Conservation (phyloP, 768 basidiomycete species). For the Aureoboletus auriporus region DNA sequence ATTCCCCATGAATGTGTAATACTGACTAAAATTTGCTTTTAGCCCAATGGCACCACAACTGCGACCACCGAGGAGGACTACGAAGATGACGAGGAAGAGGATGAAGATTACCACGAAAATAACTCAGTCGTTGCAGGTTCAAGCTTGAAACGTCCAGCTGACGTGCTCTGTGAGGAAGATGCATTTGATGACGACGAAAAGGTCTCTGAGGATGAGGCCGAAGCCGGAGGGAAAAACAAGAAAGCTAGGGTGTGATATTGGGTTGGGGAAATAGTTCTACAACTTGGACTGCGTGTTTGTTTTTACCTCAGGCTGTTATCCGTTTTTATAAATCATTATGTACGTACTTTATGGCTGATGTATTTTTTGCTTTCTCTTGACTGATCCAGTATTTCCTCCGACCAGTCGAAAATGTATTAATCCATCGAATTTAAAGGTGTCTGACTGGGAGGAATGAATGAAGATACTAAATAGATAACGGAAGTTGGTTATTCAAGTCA, state of each 20-base stretch:
- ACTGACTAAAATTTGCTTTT: background rate
- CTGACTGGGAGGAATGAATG: too few species aligned
- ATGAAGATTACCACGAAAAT: constrained; percentile 15
- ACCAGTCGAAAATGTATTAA: too few species aligned
- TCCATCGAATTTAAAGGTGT: too few species aligned
- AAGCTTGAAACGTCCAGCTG: too few species aligned
- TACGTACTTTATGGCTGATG: too few species aligned
- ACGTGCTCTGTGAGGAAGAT: constrained; percentile 17
- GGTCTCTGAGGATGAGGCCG: background rate
- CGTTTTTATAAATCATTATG: constrained; percentile 18
- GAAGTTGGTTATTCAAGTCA: too few species aligned
- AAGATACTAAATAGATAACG: too few species aligned
- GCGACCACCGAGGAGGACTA: constrained; percentile 2
- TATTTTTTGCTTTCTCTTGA: too few species aligned
- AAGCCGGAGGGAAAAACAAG: constrained; percentile 11
- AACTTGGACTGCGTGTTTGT: background rate
- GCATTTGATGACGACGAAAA: constrained; percentile 3
- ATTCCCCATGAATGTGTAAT: background rate
- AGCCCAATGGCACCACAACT: constrained; percentile 14
- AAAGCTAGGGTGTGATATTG: constrained; percentile 23
- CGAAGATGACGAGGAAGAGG: constrained; percentile 19
- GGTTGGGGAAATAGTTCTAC: too few species aligned
- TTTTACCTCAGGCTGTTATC: background rate
- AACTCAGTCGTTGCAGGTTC: constrained; percentile 12
- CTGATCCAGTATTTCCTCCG: too few species aligned